Base-by-base conservation (phyloP, 1,284 basidiomycete genomes). In the Melampsora americana region DNA sequence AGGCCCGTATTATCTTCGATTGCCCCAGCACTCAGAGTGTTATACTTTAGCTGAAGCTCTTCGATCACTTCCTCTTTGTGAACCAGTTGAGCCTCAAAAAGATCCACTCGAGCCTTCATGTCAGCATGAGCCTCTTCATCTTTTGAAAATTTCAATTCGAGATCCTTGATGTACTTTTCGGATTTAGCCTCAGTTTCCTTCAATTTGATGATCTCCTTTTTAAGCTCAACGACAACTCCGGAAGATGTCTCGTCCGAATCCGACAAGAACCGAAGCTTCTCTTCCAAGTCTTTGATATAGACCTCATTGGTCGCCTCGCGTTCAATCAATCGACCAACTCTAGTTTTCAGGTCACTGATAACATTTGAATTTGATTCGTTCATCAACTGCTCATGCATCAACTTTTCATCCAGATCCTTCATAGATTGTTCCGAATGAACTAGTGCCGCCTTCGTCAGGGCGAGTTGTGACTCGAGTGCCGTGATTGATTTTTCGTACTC, bases 401-500 rank as follows among this genome's bases (percentile, higher is more conserved):
- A 78, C 30, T 87, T 85, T 39, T 91, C 85, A 61, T 88, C 92
- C 82, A 92, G 92, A 84, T 96, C 94, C 79, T 92, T 90, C 77
- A 93, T 89, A 82, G 95, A 86, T 80, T 94, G 92, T 82, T 95
- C 95, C 68, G 92, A 92, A 82, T 93, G 90, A 65, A 91, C 86
- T 48, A 97, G 85, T 20, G 94, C 93, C 0, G 92, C 93, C 78
- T 92, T 88, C 79, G 93, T 93, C 69, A 97, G 86, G 80, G 89
- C 92, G 73, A 97, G 87, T 83, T 98, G 92, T 0, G 94, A 92
- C 83, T 99, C 96, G 86, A 99, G 90, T 1, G 93, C 90, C 64
- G 90, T 89, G 79, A 99, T 95, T 0, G 94, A 93, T 86, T 95
- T 95, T 85, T 99, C 95, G 84, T 99, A 99, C 85, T 98, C 95